A percentile compares a stretch with the other conserved stretches of the same genome.
phyloP scores from a whole-genome alignment of 2,329 filamentous ascomycete genomes.

The Sarocladium brachiariae region DNA sequence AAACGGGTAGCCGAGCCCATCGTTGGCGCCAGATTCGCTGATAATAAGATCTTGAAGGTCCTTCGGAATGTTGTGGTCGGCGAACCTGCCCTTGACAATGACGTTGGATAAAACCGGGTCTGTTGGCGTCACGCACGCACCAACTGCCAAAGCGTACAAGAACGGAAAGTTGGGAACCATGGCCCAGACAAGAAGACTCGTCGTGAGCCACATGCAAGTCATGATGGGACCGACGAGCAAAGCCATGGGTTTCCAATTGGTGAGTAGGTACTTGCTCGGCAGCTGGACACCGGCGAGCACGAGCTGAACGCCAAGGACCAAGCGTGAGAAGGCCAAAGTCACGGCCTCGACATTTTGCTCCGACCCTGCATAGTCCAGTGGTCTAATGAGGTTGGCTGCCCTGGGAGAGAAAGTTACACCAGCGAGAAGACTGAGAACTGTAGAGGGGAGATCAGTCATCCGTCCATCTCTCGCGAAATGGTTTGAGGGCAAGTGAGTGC shows the following conservation, averaged over 20 bases:
- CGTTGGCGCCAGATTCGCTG: slow-evolving; percentile 62
- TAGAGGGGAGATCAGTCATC: not conserved
- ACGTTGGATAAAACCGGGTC: slow-evolving; percentile 83
- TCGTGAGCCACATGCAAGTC: slow-evolving; percentile 78
- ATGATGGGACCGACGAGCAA: slow-evolving; percentile 78
- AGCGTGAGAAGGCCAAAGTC: slow-evolving; percentile 76
- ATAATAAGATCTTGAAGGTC: slow-evolving; percentile 74
- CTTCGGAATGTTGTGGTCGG: slow-evolving; percentile 80
- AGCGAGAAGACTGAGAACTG: slow-evolving; percentile 76
- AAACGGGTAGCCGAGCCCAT: slow-evolving; percentile 51
- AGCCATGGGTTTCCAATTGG: slow-evolving; percentile 69
- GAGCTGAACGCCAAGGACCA: slow-evolving; percentile 85
- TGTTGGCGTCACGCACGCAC: slow-evolving; percentile 84
- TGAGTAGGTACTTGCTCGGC: slow-evolving; percentile 71
- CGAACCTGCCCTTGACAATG: slow-evolving; percentile 90
- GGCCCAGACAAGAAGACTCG: slow-evolving; percentile 71
- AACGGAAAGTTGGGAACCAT: slow-evolving; percentile 66
- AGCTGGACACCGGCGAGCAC: slow-evolving; percentile 84
- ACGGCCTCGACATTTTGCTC: slow-evolving; percentile 57
- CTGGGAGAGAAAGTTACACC: slow-evolving; percentile 74
- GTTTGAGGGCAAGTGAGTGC: slow-evolving; percentile 13
- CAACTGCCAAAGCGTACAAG: slow-evolving; percentile 72
- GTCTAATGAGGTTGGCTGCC: slow-evolving; percentile 69
- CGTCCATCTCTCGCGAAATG: not conserved
- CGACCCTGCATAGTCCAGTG: slow-evolving; percentile 62